Evolutionary conservation across 2,329 filamentous ascomycete species (phyloP), one percentile per base, ranked within the genome.

Genomic region (Blastomyces percursus): DNA sequence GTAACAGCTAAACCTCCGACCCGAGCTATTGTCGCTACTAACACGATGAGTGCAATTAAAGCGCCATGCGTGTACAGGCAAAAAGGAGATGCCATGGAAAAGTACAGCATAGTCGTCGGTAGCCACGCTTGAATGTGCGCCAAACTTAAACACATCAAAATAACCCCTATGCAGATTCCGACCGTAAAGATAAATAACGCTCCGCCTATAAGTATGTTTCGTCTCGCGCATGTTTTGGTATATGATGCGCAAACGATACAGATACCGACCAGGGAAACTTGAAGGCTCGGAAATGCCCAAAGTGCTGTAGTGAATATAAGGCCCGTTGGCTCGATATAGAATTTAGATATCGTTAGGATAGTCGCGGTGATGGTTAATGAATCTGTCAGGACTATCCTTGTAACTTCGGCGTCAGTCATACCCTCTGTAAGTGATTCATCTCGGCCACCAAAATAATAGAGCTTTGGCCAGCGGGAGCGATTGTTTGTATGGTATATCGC

Each of bases 391-490:
- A 52, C 44, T 21, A 60, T 42, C 30, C 59, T 60, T 24, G 52
- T 21, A 40, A 60, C 59, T 32, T 60, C 46, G 1, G 59, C 14
- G 30, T 52, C 44, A 19, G 44, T 60, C 59, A 60, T 60, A 40
- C n/a, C n/a, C 32, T 60, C 35, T n/a, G 6, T 8, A 27, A 42
- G 59, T 2, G 46, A 46, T 40, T 60, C 59, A 40, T 60, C 32
- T 7, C 48, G 59, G 30, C 59, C 59, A 46, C 59, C 59, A 19
- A 24, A 60, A 42, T 60, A 60, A 30, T 60, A 60, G n/a, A 52
- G 46, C 32, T 60, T 52, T 0, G 59, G 59, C 59, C 59, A 60
- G 32, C 44, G 59, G 2, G 59, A 38, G 46, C 59, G 59, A 46
- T 60, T 35, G 27, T 40, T 12, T 24, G 48, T 52, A 27, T 60